Evolutionary conservation across 495 filamentous ascomycete species (phyloP).

Genomic region (Hyaloscypha hepaticicola): DNA sequence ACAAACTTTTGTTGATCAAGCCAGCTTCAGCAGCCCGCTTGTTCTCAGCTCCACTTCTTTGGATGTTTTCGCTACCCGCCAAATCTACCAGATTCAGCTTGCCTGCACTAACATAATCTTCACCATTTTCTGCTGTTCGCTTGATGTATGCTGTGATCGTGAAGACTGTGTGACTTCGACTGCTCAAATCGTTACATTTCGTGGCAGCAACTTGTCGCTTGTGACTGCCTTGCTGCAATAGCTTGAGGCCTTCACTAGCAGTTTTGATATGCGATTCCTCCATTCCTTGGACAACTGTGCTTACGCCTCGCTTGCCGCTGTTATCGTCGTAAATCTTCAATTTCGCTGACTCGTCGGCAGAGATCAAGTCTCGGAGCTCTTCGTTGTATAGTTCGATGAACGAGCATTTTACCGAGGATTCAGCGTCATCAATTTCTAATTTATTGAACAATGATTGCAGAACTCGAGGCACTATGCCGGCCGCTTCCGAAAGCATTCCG

Average conservation of each 20-base stretch:
- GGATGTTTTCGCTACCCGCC: constrained; percentile 96
- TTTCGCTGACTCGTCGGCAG: constrained; percentile 75
- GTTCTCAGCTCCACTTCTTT: constrained; percentile 94
- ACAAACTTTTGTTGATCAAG: constrained; percentile 94
- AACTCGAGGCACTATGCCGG: constrained; percentile 90
- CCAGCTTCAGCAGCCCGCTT: constrained; percentile 95
- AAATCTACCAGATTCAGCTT: constrained; percentile 96
- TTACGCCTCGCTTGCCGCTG: constrained; percentile 73
- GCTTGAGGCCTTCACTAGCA: constrained; percentile 78
- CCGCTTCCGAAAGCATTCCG: constrained; percentile 82
- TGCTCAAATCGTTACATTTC: constrained; percentile 97
- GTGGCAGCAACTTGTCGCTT: constrained; percentile 96
- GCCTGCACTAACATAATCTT: constrained; percentile 89
- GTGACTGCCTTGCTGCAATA: constrained; percentile 86
- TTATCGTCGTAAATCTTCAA: constrained; percentile 95
- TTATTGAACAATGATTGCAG: constrained; percentile 83
- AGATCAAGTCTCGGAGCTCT: constrained; percentile 85
- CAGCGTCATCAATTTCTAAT: constrained; percentile 72
- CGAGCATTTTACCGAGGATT: constrained; percentile 93
- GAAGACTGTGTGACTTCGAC: constrained; percentile 93
- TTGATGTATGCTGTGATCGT: constrained; percentile 90
- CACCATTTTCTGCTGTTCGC: constrained; percentile 72
- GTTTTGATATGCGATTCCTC: constrained; percentile 90
- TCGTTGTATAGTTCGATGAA: constrained; percentile 99
- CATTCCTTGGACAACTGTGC: constrained; percentile 93